phyloP scores from a whole-genome alignment of 176 grass and related monocot species.

The Puccinellia tenuiflora region DNA sequence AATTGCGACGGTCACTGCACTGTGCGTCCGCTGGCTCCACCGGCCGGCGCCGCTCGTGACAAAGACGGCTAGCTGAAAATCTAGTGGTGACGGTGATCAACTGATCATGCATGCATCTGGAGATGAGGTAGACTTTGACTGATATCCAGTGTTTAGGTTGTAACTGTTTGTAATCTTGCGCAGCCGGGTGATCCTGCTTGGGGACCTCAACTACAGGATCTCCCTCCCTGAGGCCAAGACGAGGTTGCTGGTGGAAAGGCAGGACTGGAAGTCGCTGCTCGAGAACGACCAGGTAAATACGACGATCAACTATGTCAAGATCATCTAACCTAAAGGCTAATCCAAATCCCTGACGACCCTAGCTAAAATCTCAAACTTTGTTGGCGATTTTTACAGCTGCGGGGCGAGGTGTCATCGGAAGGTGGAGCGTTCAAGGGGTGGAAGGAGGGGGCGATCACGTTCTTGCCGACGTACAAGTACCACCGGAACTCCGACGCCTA shows the following conservation, averaged over 20 bases:
- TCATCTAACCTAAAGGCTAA: not conserved
- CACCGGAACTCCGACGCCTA: constrained; percentile 63
- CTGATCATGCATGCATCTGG: not conserved
- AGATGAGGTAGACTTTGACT: not conserved
- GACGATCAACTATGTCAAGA: no score
- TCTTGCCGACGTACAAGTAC: constrained; percentile 83
- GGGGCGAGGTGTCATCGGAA: constrained; percentile 28
- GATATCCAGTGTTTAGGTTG: not conserved
- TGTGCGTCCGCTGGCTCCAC: not conserved
- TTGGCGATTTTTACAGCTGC: constrained; percentile 8
- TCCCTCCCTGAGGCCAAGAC: constrained; percentile 68
- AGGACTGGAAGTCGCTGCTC: constrained; percentile 61
- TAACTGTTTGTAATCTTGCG: not conserved
- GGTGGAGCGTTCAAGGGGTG: constrained; percentile 56
- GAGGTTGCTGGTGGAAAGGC: constrained; percentile 46
- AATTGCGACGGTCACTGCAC: not conserved
- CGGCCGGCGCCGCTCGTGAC: not conserved
- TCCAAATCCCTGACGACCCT: not conserved
- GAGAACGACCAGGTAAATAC: constrained; percentile 59
- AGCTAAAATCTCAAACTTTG: not conserved
- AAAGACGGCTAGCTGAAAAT: not conserved
- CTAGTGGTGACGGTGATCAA: not conserved
- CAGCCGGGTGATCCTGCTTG: constrained; percentile 71
- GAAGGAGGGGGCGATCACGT: constrained; percentile 53
- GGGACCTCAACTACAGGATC: constrained; percentile 82